Conservation (phyloP, 768 basidiomycete species). For the Lanmaoa pseudosensibilis region DNA sequence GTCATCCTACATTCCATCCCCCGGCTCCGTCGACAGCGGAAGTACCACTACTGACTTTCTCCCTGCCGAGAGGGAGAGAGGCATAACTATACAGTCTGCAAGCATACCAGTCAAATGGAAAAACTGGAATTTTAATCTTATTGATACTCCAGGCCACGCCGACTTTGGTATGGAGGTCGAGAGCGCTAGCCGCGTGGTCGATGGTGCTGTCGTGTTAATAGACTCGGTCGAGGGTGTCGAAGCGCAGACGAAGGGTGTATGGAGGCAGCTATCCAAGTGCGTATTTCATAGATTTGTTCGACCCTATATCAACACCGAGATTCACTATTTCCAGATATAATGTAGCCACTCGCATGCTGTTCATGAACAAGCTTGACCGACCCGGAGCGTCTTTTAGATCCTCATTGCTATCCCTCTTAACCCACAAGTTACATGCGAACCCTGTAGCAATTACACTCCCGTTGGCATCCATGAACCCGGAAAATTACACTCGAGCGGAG, state of each 20-base stretch:
- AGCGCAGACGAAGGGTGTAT: conserved; percentile 86
- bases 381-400: conserved; percentile 78
- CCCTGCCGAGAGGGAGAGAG: conserved; percentile 85
- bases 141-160: conserved; percentile 90
- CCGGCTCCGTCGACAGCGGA: conserved; percentile 86
- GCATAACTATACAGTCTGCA: conserved; percentile 90
- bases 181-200: conserved; percentile 86
- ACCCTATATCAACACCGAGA: background rate
- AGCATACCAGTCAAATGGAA: conserved; percentile 89
- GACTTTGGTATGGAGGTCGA: conserved; percentile 98
- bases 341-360: conserved; percentile 76
- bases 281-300: conserved; percentile 26
- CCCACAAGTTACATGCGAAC: conserved; percentile 73
- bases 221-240: conserved; percentile 93
- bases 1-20: conserved; percentile 67
- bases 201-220: conserved; percentile 84
- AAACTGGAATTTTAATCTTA: conserved; percentile 80
- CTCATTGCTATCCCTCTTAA: conserved; percentile 69
- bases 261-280: conserved; percentile 84
- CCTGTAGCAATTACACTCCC: conserved; percentile 73
- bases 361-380: conserved; percentile 87
- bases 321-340: conserved; percentile 53
- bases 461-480: conserved; percentile 70
- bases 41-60: conserved; percentile 91
- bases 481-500: conserved; percentile 68